Base-by-base conservation (phyloP, 352 stramenopile species). In the Aphanomyces astaci region DNA sequence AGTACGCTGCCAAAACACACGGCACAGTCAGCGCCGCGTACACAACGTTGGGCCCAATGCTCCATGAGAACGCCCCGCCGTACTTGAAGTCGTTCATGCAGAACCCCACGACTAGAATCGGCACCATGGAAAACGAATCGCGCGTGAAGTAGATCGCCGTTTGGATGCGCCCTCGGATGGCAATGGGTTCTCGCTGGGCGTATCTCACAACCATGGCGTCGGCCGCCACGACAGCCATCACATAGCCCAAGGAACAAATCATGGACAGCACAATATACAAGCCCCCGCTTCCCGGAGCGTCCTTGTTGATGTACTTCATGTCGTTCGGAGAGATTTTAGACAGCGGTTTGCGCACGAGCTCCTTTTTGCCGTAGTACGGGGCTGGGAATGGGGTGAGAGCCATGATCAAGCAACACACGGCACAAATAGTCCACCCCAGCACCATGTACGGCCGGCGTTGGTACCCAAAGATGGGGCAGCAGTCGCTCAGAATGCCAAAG, bases 181-280 rank as follows among this genome's bases (percentile, higher is more conserved):
- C 43, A 3, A 63, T 63, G 13, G 62, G 62, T 43, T 67, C 62
- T 15, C 51, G 62, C 43, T 67, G 62, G 3, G 62, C 62, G 45
- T 63, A 63, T 28, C 45, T 22, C 7, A 68, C 62, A 5, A 36
- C 43, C 45, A 63, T 52, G 43, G 80, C 79, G 32, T 90, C 82
- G 3, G 78, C 73, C 3, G 81, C 72, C 3, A 87, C 79, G 32
- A 89, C 79, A 4, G 76, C 69, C 40, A 88, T 55, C 10, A 90
- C 64, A 68, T 84, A 90, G 17, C 82, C 81, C 54, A 89, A 83
- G 0, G 80, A 70, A 19, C 78, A 75, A 31, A 89, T 69, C 81
- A 87, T 91, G 78, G 88, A 89, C 15, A 77, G 78, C 40, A 89
- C 75, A 31, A 90, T 75, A 48, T 84, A 86, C 39, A 73, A 75